phyloP scores from a whole-genome alignment of 139 green algal species.

The Ulvella scutata region DNA sequence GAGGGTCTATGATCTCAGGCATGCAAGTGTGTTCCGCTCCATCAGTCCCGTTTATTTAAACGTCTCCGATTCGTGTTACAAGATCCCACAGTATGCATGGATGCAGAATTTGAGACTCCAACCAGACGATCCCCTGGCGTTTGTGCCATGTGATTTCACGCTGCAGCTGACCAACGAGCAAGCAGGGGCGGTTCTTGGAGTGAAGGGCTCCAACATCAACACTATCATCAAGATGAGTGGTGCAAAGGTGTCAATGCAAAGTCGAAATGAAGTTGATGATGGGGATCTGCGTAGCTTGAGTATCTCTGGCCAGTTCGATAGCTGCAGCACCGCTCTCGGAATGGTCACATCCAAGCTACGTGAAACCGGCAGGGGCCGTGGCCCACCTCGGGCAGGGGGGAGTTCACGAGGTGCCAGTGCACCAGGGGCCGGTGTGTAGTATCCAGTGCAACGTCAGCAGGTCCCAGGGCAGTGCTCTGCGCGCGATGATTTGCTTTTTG shows the following conservation, averaged over 20 bases:
- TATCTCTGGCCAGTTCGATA: background rate
- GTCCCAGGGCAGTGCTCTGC: too few species aligned
- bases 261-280: background rate
- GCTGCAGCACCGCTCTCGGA: background rate
- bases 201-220: slow-evolving; percentile 3
- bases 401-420: too few species aligned
- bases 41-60: background rate
- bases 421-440: too few species aligned
- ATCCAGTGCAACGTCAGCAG: too few species aligned
- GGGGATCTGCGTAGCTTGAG: background rate
- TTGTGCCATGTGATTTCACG: background rate
- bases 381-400: too few species aligned
- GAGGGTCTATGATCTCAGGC: background rate
- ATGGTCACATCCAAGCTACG: background rate
- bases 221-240: slow-evolving; percentile 3
- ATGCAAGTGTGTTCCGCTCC: background rate
- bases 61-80: background rate
- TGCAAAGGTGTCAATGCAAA: background rate
- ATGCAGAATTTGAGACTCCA: background rate
- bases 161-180: background rate
- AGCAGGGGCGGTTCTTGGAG: background rate
- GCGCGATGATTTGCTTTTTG: too few species aligned
- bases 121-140: background rate
- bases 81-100: too few species aligned
- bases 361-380: background rate